phyloP scores from a whole-genome alignment of 1,284 basidiomycete genomes.

The Pholiota adiposa region DNA sequence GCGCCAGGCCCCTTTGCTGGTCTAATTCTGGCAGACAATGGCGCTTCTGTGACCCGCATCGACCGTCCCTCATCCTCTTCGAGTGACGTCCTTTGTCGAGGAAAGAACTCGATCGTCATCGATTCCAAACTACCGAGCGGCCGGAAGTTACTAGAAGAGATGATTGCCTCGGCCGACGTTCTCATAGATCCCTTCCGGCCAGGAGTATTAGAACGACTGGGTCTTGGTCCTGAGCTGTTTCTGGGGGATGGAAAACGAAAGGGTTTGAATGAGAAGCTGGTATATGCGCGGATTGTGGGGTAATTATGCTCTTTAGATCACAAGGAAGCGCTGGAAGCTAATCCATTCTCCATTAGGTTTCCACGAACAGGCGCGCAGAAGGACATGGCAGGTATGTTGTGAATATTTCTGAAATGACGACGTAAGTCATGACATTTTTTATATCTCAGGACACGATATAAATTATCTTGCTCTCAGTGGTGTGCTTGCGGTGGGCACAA shows the following conservation, averaged over 20 bases:
- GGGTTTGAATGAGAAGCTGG: constrained; percentile 61
- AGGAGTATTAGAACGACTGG: constrained; percentile 80
- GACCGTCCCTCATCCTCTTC: constrained; percentile 56
- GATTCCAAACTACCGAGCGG: constrained; percentile 68
- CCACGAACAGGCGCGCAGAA: constrained; percentile 64
- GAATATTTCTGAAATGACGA: not conserved
- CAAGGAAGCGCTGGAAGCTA: not conserved
- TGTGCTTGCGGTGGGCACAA: constrained; percentile 66
- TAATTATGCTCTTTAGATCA: constrained; percentile 28
- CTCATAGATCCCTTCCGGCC: constrained; percentile 86
- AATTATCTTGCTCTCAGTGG: constrained; percentile 88
- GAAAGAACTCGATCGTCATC: constrained; percentile 76
- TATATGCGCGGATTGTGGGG: constrained; percentile 74
- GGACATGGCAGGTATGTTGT: constrained; percentile 66
- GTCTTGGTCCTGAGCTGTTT: constrained; percentile 78
- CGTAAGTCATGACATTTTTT: not conserved
- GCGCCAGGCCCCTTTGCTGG: constrained; percentile 84
- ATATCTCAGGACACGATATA: constrained; percentile 72
- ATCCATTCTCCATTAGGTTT: constrained; percentile 45
- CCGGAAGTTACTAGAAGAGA: constrained; percentile 55
- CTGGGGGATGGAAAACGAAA: constrained; percentile 46
- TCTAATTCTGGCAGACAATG: constrained; percentile 82
- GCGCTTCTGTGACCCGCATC: constrained; percentile 78
- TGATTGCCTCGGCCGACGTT: constrained; percentile 74
- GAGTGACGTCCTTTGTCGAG: constrained; percentile 64